These are phyloP conservation scores for Fomitopsis betulina DNA, from an alignment of 1,284 basidiomycete species.

Conservation along the genomic window DNA sequence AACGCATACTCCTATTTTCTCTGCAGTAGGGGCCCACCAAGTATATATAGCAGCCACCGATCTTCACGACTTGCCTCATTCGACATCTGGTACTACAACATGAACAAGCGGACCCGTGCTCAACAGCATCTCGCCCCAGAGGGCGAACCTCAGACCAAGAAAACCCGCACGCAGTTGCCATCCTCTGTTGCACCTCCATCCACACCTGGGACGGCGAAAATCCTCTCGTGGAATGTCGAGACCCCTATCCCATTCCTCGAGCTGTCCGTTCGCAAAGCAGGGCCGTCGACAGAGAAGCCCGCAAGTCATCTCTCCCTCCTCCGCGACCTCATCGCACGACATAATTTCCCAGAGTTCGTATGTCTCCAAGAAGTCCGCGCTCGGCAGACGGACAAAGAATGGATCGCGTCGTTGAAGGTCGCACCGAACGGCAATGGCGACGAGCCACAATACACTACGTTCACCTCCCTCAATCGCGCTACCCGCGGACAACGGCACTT, in stretches of 20 bases:
- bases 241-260: conserved; percentile 23
- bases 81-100: neutral
- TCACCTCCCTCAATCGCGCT: conserved; percentile 20
- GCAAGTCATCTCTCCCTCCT: conserved; percentile 16
- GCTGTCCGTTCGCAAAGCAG: conserved; percentile 15
- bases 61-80: neutral
- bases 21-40: neutral
- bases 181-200: neutral
- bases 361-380: conserved; percentile 26
- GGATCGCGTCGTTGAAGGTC: conserved; percentile 19
- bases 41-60: neutral
- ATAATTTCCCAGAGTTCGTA: conserved; percentile 21
- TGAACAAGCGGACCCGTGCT: neutral
- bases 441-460: conserved; percentile 18
- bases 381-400: conserved; percentile 21
- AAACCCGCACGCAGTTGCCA: neutral
- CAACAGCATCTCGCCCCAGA: neutral
- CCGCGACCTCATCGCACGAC: conserved; percentile 18
- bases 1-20: neutral
- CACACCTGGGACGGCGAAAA: conserved; percentile 5
- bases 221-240: conserved; percentile 23
- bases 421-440: conserved; percentile 12
- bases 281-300: conserved; percentile 10
- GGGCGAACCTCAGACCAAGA: conserved; percentile 1
- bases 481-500: conserved; percentile 22